Evolutionary conservation across 2,329 filamentous ascomycete species (phyloP), one percentile per base, ranked within the genome.

Genomic region (Harringtonia lauricola): DNA sequence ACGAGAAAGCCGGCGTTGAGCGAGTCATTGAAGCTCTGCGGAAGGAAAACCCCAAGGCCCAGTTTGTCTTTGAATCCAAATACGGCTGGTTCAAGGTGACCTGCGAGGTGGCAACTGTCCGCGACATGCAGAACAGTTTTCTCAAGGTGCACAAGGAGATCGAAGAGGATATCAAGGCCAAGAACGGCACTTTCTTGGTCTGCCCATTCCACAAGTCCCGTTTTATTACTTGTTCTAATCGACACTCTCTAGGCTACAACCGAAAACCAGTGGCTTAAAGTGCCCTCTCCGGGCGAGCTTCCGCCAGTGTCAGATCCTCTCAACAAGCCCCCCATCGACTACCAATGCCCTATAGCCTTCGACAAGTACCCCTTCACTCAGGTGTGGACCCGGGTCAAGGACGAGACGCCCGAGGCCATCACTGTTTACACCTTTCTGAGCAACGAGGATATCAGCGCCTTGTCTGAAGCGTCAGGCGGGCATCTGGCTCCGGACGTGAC

Each of bases 311-410:
- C 19, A 12, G 21, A 41, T 12, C 33, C 31, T 2, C 21, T 49
- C 10, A 28, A 40, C 17, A 17, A 18, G 3, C 7, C 26, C 1
- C 24, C 12, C 13, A 37, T 41, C n/a, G 47, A 53, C 41, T 37
- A 42, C n/a, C 39, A 50, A 17, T 47, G 49, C 38, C 52, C 51
- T 2, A 13, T 37, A 1, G 7, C 28, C 4, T 48, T 54, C 28
- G 47, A 49, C 34, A 28, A 33, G 12, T 53, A 43, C 30, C 19
- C 18, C 2, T 42, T 37, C 39, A 47, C 36, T n/a, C 43, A 30
- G 1, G 44, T 51, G 6, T 59, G 56, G 55, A 46, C 48, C 8
- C 51, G 53, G 12, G 42, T 58, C 7, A 52, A 52, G 33, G 36
- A 54, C 28, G 47, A 50, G 14, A 47, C 51, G 30, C 42, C 46